Percentiles rank a stretch among this genome's conserved stretches.
Evolutionary conservation across 176 grass and related monocot species (phyloP).

Genomic region (Eleusine indica): DNA sequence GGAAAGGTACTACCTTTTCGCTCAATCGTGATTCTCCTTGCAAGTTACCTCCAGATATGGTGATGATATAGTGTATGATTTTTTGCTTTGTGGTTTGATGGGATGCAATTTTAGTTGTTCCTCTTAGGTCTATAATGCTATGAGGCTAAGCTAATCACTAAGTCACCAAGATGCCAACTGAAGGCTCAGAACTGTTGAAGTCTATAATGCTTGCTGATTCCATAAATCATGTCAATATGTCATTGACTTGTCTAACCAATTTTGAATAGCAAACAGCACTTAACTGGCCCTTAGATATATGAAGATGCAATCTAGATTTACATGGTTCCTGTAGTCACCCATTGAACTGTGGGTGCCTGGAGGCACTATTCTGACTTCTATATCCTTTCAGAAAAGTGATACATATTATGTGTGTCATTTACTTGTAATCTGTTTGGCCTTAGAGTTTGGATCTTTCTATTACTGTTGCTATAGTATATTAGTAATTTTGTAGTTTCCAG

Average conservation of each 20-base stretch:
- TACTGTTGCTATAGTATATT: neutral
- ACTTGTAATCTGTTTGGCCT: neutral
- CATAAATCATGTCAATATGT: constrained; percentile 1
- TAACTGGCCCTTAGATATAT: neutral
- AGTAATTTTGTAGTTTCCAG: neutral
- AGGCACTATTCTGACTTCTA: neutral
- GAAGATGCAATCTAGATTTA: constrained; percentile 2
- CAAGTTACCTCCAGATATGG: constrained; percentile 15
- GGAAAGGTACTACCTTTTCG: constrained; percentile 23
- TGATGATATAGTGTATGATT: constrained; percentile 13
- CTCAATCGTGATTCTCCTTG: constrained; percentile 6
- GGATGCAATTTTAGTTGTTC: neutral
- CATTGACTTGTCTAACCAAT: neutral
- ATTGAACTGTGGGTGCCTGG: neutral
- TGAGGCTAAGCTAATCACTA: neutral
- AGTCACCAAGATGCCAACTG: neutral
- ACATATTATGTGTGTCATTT: neutral
- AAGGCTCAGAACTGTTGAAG: constrained; percentile 4
- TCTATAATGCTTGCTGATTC: constrained; percentile 10
- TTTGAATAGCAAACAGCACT: constrained; percentile 4
- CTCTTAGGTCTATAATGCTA: constrained; percentile 14
- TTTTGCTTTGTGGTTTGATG: constrained; percentile 17
- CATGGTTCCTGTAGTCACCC: neutral
- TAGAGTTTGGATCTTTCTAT: neutral
- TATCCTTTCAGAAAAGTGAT: neutral